Evolutionary conservation across 441 rosid genomes (phyloP).

Genomic region (Populus trichocarpa): DNA sequence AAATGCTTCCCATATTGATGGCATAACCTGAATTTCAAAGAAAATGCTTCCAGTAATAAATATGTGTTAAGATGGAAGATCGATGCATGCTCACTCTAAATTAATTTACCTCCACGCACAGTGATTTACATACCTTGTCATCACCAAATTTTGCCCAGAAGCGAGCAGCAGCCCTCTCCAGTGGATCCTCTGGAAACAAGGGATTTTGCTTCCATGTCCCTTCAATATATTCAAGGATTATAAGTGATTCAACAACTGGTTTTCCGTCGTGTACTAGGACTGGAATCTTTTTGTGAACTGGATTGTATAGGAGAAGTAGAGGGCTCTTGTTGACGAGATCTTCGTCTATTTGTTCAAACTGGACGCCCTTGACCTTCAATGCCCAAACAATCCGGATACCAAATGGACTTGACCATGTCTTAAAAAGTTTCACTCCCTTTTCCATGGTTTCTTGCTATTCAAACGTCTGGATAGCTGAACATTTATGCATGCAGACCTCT

Average conservation of each 20-base stretch:
- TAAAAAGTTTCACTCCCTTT: constrained; percentile 25
- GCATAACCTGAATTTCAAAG: neutral
- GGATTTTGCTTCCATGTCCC: constrained; percentile 24
- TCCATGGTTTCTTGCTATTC: neutral
- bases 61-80: no score
- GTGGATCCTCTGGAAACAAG: constrained; percentile 22
- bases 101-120: neutral
- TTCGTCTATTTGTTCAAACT: constrained; percentile 21
- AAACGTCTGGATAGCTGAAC: neutral
- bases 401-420: constrained; percentile 32
- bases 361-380: constrained; percentile 21
- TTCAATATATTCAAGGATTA: constrained; percentile 28
- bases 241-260: constrained; percentile 22
- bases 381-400: constrained; percentile 26
- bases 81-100: no score
- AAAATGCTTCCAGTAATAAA: no score
- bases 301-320: constrained; percentile 22
- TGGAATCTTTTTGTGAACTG: constrained; percentile 29
- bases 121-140: constrained; percentile 18
- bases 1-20: constrained; percentile 28
- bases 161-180: constrained; percentile 15
- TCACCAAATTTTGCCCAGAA: constrained; percentile 30
- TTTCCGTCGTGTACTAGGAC: constrained; percentile 21
- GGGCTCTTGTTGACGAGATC: constrained; percentile 24
- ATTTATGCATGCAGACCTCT: neutral